These are phyloP conservation scores for Edaphochlamys debaryana DNA, from an alignment of 139 green algal genomes.

Conservation along the genomic window DNA sequence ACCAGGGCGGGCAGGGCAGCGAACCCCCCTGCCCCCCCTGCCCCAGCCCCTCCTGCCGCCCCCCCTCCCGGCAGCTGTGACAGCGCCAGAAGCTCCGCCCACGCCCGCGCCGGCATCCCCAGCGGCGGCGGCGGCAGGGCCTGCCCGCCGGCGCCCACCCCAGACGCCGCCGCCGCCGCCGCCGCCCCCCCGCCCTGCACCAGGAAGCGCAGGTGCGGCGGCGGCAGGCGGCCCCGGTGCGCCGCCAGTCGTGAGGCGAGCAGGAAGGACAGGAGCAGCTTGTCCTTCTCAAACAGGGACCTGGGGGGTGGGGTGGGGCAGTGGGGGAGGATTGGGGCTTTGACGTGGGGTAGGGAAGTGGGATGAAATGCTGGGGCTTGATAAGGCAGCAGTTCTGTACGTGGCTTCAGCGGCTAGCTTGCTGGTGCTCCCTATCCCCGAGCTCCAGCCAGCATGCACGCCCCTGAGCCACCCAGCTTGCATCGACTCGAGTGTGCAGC, in stretches of 20 bases:
- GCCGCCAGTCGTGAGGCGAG: slow-evolving; percentile 68
- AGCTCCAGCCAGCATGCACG: too few relatives aligned
- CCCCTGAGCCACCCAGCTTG: too few relatives aligned
- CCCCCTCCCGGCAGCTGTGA: not conserved
- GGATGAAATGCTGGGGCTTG: too few relatives aligned
- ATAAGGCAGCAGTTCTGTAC: too few relatives aligned
- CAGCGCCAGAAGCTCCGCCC: slow-evolving; percentile 20
- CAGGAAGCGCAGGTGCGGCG: slow-evolving; percentile 66
- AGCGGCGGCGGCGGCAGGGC: not conserved
- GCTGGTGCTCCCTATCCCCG: too few relatives aligned
- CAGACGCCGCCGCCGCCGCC: slow-evolving; percentile 6
- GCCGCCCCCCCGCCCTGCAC: slow-evolving; percentile 54
- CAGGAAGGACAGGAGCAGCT: slow-evolving; percentile 83
- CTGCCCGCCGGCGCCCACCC: not conserved
- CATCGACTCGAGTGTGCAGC: too few relatives aligned
- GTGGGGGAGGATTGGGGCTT: not conserved
- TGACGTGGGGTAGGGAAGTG: not conserved
- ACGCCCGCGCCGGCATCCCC: not conserved
- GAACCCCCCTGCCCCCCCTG: not conserved
- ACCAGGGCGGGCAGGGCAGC: not conserved
- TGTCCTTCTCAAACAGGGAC: slow-evolving; percentile 85
- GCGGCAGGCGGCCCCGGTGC: slow-evolving; percentile 53
- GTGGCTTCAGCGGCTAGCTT: too few relatives aligned
- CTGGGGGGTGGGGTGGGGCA: slow-evolving; percentile 41
- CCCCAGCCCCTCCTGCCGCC: not conserved